Base-by-base conservation (phyloP, 805 yeast genomes). In the Lipomyces yamadae region DNA sequence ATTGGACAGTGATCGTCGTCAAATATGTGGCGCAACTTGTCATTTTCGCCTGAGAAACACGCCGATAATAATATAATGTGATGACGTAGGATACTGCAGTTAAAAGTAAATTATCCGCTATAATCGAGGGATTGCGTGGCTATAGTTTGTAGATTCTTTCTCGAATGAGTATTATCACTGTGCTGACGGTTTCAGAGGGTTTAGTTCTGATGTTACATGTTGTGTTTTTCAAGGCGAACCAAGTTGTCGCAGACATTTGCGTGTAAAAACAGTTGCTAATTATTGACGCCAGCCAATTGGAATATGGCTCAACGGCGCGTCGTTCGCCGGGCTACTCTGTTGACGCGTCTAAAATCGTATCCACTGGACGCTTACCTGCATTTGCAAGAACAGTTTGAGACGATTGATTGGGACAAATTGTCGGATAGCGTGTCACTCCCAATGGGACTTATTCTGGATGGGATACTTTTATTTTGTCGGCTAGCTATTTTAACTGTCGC, bases 401-500 rank as follows among this genome's bases (percentile, higher is more conserved):
- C 63, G 13, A 48, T 68, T 13, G 69, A 65, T 7, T 68, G 71
- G 71, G 71, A 68, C 58, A 45, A 53, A 32, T 61, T 68, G 32
- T 54, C 71, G 10, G 62, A 24, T 33, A 48, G 67, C 4, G 58
- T 66, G 8, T 61, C 70, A 29, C 52, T 63, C 1, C 65, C 67
- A 6, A 55, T 64, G 5, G 71, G 71, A 42, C 58, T 58, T 13
- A 35, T 33, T 11, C 60, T 65, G n/a, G 71, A 68, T 42, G 58
- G 48, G 4, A 42, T 63, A 13, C 60, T 68, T 10, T 11, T 67
- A 34, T 39, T 68, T 13, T 54, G 67, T 35, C 60, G 64, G 50
- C 57, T 68, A 15, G 56, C 55, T 30, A 52, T 63, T 7, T 29
- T 61, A 4, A 58, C 60, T 4, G 52, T 68, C 18, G 45, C 39